Base-by-base conservation (phyloP, 2,329 filamentous ascomycete species). In the Pseudogymnoascus pannorum region DNA sequence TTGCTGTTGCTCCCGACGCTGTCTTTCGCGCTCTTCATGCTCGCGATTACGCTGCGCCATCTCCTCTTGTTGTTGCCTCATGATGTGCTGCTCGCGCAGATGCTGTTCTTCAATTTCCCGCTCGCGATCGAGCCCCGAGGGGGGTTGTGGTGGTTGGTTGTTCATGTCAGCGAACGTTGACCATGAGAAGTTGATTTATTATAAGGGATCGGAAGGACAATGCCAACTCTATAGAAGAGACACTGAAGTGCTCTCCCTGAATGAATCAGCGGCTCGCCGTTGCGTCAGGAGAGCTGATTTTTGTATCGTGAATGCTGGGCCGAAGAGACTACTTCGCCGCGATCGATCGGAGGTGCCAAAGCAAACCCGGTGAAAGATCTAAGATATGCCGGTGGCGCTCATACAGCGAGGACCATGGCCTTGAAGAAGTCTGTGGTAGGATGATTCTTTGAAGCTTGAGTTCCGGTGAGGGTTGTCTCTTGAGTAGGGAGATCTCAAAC, bases 1-100 rank as follows among this genome's bases (percentile, higher is more conserved):
- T 59, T 85, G 82, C 66, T 82, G 80, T 67, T 82, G 78, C 66
- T 90, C 85, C 66, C 83, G 77, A 62, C 83, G 81, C 68, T 90
- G 87, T 71, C 87, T 81, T 66, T 89, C 86, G 68, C 85, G 81
- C 64, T 85, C 73, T 48, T 78, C 76, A 58, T 76, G 80, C 64
- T 81, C 75, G 35, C 74, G 69, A 60, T 75, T 76, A 62, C 81
- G 76, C 64, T 83, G 80, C 61, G 75, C 77, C 66, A 80, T 75
- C 64, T 86, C 82, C 67, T 87, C 83, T 71, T 86, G 79, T 67
- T 81, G 69, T 29, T 38, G 33, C 36, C 33, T 38, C 18, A 58
- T 58, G 48, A 78, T 72, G 58, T 83, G 79, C 73, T 84, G 78
- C 73, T 81, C 78, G 71, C 79, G 64, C 26, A 82, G 78, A 66